Evolutionary conservation across 257 asterid genomes (phyloP), one percentile per base, ranked within the genome.

Genomic region (Capsicum pubescens): DNA sequence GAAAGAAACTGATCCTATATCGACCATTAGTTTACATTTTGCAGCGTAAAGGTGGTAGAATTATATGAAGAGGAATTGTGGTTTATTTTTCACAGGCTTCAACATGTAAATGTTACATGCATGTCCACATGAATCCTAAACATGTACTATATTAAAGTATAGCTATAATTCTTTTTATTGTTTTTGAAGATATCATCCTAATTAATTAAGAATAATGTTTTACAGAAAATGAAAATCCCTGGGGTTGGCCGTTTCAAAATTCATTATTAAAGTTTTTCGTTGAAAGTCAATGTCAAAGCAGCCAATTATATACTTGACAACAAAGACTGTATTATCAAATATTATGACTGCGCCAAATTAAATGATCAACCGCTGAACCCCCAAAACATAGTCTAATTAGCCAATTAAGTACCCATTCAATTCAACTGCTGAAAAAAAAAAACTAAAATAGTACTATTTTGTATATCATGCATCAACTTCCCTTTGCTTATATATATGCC

Each of bases 241-340:
- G 6, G 80, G 80, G 10, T 72, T 71, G 80, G 80, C 57, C 80
- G 16, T 71, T 71, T 72, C 81, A 74, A 50, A 74, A 74, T 74
- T 50, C 46, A 74, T 50, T 74, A 74, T 2, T 19, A 74, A 50
- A 74, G 44, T 21, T 48, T 48, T 50, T 0, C 2, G 46, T 74
- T 74, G 81, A 74, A 74, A 50, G 81, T 74, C 81, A 74, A 74
- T 74, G 81, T 74, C 81, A 74, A 74, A 74, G 81, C 7, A 74
- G 81, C 81, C 61, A 50, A 74, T 52, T 74, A 21, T 74, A 21
- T 74, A 7, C 46, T 55, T 50, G 61, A 50, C 77, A 74, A 74
- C 8, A 74, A 52, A 1, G 61, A 14, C 61, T 2, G 32, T 26
- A 74, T 26, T 21, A 74, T 21, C 63, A 74, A 19, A 74, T 15